These are phyloP conservation scores for Curvularia hawaiiensis DNA, from an alignment of 2,329 filamentous ascomycete genomes.

Conservation along the genomic window DNA sequence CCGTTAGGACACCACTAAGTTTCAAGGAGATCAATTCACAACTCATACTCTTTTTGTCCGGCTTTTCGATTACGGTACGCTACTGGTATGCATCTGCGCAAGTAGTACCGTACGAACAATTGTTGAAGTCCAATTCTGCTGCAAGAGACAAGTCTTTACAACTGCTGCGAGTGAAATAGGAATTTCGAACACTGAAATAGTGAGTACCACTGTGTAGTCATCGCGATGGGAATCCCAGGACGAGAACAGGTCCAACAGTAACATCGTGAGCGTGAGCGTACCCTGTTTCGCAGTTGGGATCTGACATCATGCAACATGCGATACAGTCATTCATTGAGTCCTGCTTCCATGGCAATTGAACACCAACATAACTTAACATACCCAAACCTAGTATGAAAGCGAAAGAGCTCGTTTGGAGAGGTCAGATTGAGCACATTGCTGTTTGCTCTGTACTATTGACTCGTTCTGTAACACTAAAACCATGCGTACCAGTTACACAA, in stretches of 20 bases:
- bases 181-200: not conserved
- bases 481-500: not conserved
- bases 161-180: too few species aligned
- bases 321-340: too few species aligned
- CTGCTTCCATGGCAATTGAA: not conserved
- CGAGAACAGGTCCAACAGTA: too few species aligned
- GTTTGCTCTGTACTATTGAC: not conserved
- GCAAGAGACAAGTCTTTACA: too few species aligned
- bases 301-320: too few species aligned
- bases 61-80: too few species aligned
- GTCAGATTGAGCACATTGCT: not conserved
- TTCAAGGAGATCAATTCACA: not conserved
- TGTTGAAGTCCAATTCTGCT: too few species aligned
- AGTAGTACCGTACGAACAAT: too few species aligned
- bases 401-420: not conserved
- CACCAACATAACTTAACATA: not conserved
- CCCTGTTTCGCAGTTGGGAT: too few species aligned
- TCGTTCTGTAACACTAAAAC: not conserved
- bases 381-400: not conserved
- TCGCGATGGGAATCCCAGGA: too few species aligned
- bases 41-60: not conserved
- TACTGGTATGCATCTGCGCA: not conserved
- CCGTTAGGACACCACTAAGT: too few species aligned
- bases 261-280: too few species aligned
- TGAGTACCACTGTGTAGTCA: not conserved